A percentile compares a stretch with the other conserved stretches of the same genome.
These are phyloP conservation scores for Cyberlindnera xishuangbannaensis DNA, from an alignment of 805 yeast genomes.

Conservation along the genomic window DNA sequence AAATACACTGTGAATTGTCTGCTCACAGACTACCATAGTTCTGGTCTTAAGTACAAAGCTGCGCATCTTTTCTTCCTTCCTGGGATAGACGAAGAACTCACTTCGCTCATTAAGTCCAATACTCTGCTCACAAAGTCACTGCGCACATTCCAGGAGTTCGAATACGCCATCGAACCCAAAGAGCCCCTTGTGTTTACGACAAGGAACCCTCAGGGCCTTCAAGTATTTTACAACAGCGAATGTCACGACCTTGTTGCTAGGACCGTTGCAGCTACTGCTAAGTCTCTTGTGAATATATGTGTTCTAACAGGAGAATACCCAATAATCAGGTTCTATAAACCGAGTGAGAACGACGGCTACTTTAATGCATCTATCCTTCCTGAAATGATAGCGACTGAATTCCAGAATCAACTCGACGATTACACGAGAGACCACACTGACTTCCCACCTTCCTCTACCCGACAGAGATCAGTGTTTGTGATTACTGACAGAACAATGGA, in stretches of 20 bases:
- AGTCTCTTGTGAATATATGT: slow-evolving; percentile 65
- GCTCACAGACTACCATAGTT: slow-evolving; percentile 60
- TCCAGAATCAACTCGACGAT: slow-evolving; percentile 66
- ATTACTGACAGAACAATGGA: slow-evolving; percentile 84
- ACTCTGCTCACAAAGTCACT: slow-evolving; percentile 25
- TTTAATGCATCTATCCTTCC: slow-evolving; percentile 58
- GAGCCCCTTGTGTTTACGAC: slow-evolving; percentile 72
- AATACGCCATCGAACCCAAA: slow-evolving; percentile 52
- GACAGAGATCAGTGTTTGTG: slow-evolving; percentile 68
- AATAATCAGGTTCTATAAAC: slow-evolving; percentile 64
- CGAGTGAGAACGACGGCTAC: slow-evolving; percentile 40
- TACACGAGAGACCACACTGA: slow-evolving; percentile 66
- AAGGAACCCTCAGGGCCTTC: slow-evolving; percentile 56
- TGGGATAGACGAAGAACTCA: slow-evolving; percentile 35
- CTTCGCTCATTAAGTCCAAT: slow-evolving; percentile 25
- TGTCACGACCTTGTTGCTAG: slow-evolving; percentile 57
- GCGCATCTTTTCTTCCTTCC: slow-evolving; percentile 75
- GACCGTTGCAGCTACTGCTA: slow-evolving; percentile 55
- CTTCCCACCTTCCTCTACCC: slow-evolving; percentile 51
- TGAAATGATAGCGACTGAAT: slow-evolving; percentile 61
- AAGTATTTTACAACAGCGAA: slow-evolving; percentile 60
- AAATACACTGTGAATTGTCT: slow-evolving; percentile 69
- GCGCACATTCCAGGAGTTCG: slow-evolving; percentile 34
- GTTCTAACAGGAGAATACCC: slow-evolving; percentile 86
- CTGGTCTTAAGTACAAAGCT: slow-evolving; percentile 65